Evolutionary conservation across 2,329 filamentous ascomycete species (phyloP).

Genomic region (Scedosporium dehoogii): DNA sequence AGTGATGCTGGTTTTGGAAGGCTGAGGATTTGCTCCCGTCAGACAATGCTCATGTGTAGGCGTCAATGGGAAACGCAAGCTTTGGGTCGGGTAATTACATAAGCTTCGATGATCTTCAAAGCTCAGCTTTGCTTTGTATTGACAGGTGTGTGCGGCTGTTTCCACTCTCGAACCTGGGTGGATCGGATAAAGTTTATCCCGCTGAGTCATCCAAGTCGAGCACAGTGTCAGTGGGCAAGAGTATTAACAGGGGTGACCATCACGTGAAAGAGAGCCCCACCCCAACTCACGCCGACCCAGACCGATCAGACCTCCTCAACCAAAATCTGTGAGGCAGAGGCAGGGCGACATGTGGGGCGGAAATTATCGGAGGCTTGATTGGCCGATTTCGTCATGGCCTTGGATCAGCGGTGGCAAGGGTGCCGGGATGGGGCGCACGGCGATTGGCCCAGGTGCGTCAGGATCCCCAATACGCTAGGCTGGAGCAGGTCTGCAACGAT

Average conservation of each 20-base stretch:
- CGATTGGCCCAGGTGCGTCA: background rate
- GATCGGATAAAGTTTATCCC: background rate
- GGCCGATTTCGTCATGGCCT: background rate
- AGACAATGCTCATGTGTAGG: constrained; percentile 8
- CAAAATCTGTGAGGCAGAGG: background rate
- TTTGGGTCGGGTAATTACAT: constrained; percentile 8
- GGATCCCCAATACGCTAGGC: background rate
- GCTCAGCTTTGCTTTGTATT: background rate
- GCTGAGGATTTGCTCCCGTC: background rate
- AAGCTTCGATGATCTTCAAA: background rate
- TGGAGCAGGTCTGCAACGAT: background rate
- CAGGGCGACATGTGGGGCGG: background rate
- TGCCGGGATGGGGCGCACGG: background rate
- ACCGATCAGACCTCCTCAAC: constrained; percentile 1
- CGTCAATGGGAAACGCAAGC: constrained; percentile 14
- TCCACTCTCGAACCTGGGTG: too few relatives aligned
- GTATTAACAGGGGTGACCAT: background rate
- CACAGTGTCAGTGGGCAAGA: background rate
- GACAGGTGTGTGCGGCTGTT: background rate
- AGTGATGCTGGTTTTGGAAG: constrained; percentile 6
- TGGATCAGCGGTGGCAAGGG: background rate
- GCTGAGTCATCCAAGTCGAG: background rate
- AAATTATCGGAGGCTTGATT: background rate
- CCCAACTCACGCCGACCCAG: background rate
- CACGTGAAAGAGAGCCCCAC: background rate